Base-by-base conservation (phyloP, 768 basidiomycete genomes). In the Chalciporus pseudorubinellus region DNA sequence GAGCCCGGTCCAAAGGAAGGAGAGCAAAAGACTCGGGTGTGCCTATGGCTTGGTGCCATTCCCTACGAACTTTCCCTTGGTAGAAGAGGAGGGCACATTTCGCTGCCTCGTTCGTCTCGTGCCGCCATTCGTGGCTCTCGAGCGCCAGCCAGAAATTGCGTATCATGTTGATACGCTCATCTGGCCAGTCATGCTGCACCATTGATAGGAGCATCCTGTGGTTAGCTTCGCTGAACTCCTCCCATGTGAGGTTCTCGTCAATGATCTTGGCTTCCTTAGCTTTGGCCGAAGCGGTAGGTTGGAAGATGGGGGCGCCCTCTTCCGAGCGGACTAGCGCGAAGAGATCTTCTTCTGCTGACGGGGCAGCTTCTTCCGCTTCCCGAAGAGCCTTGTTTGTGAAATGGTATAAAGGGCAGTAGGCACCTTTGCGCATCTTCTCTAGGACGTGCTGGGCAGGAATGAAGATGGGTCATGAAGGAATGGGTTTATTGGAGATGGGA, bases 171-270 rank as follows among this genome's bases (percentile, higher is more conserved):
- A 47, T 20, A 2, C 24, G 38, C 4, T 47, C 38, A 10, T 28
- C 14, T 6, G n/a, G 26, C 46, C 46, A 40, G 21, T 40, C 46
- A 3, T 47, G 38, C 10, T 29, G 26, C 19, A 2, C 6, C 46
- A 47, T 47, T 36, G 46, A n/a, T 6, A 11, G n/a, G 6, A 50
- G 49, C 42, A 50, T 50, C 0, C 22, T n/a, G 33, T 39, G 16
- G 20, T 50, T 50, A 6, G 43, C 49, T 14, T 50, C 22, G 16
- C 42, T 28, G 34, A 50, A 50, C 14, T 50, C 49, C 14, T 50
- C 42, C 49, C 42, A 50, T 11, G 49, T 13, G n/a, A 50, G 41
- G 3, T 38, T 7, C 14, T 44, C 31, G 18, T 50, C 48, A 0
- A 16, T 26, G 1, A 28, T 13, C 19, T 44, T 34, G 41, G 41